A percentile compares a stretch with the other conserved stretches of the same genome.
Conservation (phyloP, 2,329 filamentous ascomycete species). For the Magnaporthiopsis incrustans region DNA sequence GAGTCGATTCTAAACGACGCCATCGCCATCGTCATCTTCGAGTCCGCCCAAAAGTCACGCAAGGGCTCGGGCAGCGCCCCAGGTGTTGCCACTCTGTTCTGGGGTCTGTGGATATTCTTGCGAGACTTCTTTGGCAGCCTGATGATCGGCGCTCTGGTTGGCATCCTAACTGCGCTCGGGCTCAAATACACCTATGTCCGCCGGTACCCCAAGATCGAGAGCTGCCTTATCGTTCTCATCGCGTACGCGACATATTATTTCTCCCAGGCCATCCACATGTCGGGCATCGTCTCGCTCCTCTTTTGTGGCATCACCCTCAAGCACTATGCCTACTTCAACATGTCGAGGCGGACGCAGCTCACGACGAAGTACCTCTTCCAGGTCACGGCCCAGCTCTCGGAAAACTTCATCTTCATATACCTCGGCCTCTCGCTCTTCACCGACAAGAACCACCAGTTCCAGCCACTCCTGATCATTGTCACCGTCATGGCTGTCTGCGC, state of each 20-base stretch:
- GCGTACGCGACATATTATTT: constrained; percentile 98
- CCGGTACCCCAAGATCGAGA: constrained; percentile 92
- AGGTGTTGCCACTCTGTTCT: constrained; percentile 75
- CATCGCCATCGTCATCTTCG: constrained; percentile 96
- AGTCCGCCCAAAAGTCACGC: constrained; percentile 91
- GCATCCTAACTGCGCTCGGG: constrained; percentile 76
- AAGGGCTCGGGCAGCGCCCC: constrained; percentile 64
- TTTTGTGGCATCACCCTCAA: constrained; percentile 98
- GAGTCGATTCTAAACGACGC: constrained; percentile 98
- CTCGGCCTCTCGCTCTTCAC: constrained; percentile 92
- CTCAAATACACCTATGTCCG: constrained; percentile 94
- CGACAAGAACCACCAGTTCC: constrained; percentile 78
- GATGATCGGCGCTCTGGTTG: constrained; percentile 79
- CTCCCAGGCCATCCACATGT: constrained; percentile 91
- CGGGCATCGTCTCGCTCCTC: constrained; percentile 89
- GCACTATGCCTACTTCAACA: constrained; percentile 99
- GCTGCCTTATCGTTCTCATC: constrained; percentile 85
- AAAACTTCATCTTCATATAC: constrained; percentile 99
- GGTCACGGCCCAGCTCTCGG: constrained; percentile 85
- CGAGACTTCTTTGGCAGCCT: constrained; percentile 93
- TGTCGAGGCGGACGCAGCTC: constrained; percentile 94
- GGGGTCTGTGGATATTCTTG: constrained; percentile 90
- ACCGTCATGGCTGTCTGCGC: constrained; percentile 87
- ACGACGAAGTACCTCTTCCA: constrained; percentile 98
- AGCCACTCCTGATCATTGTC: constrained; percentile 90